These are phyloP conservation scores for Saccharomycopsis hybrid DNA, from an alignment of 1,139 yeast genomes.

Conservation along the genomic window DNA sequence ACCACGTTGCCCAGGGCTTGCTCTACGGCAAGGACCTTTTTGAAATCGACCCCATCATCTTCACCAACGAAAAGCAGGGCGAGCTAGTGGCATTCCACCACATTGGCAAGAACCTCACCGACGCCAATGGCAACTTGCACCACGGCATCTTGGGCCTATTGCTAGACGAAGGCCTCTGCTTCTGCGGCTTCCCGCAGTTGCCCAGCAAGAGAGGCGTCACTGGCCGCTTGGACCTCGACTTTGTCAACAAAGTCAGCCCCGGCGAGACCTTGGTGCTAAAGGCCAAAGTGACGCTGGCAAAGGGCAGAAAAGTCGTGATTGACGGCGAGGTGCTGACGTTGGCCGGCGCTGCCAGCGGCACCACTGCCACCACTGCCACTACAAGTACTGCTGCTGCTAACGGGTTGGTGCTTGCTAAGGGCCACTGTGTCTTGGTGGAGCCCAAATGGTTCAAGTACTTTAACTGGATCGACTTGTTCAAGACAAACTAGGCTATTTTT, in stretches of 20 bases:
- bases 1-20: conserved; percentile 63
- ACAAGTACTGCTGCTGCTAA: background rate
- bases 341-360: conserved; percentile 2
- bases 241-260: conserved; percentile 44
- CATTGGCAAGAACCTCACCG: conserved; percentile 59
- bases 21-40: conserved; percentile 55
- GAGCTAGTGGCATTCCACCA: conserved; percentile 59
- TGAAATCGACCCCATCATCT: conserved; percentile 62
- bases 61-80: conserved; percentile 40
- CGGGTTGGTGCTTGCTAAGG: conserved; percentile 39
- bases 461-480: conserved; percentile 43
- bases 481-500: background rate
- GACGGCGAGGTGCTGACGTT: conserved; percentile 55
- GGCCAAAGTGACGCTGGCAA: conserved; percentile 59
- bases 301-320: conserved; percentile 78
- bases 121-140: conserved; percentile 66
- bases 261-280: conserved; percentile 58
- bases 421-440: conserved; percentile 61
- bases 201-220: conserved; percentile 91
- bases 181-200: conserved; percentile 78
- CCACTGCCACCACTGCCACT: background rate
- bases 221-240: conserved; percentile 64
- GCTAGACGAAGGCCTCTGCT: conserved; percentile 79
- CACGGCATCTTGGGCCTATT: conserved; percentile 82
- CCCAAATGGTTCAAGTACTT: conserved; percentile 76